Evolutionary conservation across 2,329 filamentous ascomycete genomes (phyloP).

Genomic region (Venturiaceae sp.): DNA sequence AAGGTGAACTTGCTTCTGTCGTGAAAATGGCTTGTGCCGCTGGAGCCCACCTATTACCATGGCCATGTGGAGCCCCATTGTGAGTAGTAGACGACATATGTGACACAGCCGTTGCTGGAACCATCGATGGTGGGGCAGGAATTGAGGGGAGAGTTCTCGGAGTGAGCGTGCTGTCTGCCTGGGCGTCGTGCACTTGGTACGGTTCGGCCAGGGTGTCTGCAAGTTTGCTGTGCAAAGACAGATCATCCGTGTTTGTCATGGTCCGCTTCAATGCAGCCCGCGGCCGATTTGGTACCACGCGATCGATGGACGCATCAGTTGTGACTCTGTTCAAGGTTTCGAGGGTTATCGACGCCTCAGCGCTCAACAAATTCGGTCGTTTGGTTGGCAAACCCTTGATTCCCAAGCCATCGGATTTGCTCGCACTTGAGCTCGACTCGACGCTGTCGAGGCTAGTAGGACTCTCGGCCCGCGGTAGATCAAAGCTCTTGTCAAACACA

Average conservation of each 20-base stretch:
- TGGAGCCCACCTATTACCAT: slow-evolving; percentile 82
- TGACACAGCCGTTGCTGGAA: slow-evolving; percentile 12
- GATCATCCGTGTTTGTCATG: slow-evolving; percentile 70
- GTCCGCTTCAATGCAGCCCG: slow-evolving; percentile 72
- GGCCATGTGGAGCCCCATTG: slow-evolving; percentile 55
- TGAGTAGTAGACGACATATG: slow-evolving; percentile 20
- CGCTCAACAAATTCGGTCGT: neutral
- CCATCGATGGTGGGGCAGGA: neutral
- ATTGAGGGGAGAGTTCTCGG: slow-evolving; percentile 19
- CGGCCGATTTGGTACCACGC: slow-evolving; percentile 20
- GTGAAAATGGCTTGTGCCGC: slow-evolving; percentile 95
- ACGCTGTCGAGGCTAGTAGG: slow-evolving; percentile 24
- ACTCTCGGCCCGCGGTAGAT: slow-evolving; percentile 36
- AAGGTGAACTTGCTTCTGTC: slow-evolving; percentile 81
- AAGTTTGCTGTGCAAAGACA: slow-evolving; percentile 70
- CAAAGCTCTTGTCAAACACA: slow-evolving; percentile 75
- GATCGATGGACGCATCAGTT: slow-evolving; percentile 26
- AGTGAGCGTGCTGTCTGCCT: slow-evolving; percentile 15
- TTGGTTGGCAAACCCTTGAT: neutral
- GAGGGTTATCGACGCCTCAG: neutral
- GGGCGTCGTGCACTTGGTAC: slow-evolving; percentile 49
- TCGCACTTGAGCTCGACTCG: neutral
- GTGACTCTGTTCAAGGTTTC: slow-evolving; percentile 20
- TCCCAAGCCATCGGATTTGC: neutral
- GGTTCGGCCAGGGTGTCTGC: slow-evolving; percentile 79